Conservation (phyloP, 129 eudicot species). For the Deinandra increscens region DNA sequence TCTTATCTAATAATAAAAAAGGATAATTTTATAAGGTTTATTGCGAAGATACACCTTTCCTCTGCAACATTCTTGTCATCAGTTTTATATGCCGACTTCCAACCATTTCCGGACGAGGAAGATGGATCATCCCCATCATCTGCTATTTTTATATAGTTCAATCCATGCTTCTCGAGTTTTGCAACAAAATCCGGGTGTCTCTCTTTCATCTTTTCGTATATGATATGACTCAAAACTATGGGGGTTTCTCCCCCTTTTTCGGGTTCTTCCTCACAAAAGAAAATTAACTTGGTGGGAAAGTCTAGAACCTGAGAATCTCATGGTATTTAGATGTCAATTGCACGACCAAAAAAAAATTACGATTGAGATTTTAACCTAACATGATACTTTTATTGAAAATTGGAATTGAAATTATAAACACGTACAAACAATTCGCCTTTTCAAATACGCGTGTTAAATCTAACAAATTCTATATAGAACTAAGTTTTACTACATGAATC, state of each 20-base stretch:
- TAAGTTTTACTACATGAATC: no score
- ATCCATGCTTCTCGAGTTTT: slow-evolving; percentile 26
- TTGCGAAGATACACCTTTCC: slow-evolving; percentile 42
- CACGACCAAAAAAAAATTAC: no score
- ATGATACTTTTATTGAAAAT: no score
- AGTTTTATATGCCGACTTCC: slow-evolving; percentile 73
- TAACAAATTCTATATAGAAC: no score
- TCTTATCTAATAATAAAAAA: no score
- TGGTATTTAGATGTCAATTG: no score
- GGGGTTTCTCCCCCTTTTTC: slow-evolving; percentile 85
- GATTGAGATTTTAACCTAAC: no score
- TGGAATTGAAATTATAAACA: no score
- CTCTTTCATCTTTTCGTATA: slow-evolving; percentile 33
- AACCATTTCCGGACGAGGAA: slow-evolving; percentile 70
- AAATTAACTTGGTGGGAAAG: slow-evolving; percentile 65
- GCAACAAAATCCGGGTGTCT: slow-evolving; percentile 25
- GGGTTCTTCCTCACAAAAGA: slow-evolving; percentile 86
- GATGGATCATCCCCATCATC: slow-evolving; percentile 64
- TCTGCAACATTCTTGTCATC: slow-evolving; percentile 74
- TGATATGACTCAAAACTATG: slow-evolving; percentile 61
- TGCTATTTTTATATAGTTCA: slow-evolving; percentile 36
- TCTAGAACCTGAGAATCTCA: slow-evolving; percentile 50
- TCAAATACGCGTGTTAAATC: no score
- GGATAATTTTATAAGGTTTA: background rate
- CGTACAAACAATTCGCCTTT: no score